A percentile compares a stretch with the other conserved stretches of the same genome.
These are phyloP conservation scores for Mycena metata DNA, from an alignment of 768 basidiomycete genomes.

Conservation along the genomic window DNA sequence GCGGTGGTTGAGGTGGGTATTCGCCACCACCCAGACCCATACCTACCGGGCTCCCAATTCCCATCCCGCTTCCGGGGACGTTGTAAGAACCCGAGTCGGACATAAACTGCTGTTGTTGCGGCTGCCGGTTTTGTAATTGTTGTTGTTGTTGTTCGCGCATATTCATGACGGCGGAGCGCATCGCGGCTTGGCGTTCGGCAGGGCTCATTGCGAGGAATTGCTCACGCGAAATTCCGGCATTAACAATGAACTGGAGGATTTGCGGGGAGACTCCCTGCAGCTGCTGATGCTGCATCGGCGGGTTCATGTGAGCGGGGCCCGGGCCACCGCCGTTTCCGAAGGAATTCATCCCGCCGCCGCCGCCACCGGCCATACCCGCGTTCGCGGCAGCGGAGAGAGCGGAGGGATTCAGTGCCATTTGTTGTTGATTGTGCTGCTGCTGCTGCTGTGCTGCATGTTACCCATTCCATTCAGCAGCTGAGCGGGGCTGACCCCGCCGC, in stretches of 20 bases:
- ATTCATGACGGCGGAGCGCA: constrained; percentile 11
- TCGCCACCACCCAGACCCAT: constrained; percentile 26
- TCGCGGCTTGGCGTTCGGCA: constrained; percentile 18
- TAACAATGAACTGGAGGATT: constrained; percentile 19
- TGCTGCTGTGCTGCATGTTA: constrained; percentile 36
- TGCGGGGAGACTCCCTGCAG: constrained; percentile 7
- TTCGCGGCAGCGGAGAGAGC: constrained; percentile 30
- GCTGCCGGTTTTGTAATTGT: constrained; percentile 22
- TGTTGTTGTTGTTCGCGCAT: constrained; percentile 23
- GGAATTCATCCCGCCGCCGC: constrained; percentile 18
- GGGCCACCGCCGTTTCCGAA: constrained; percentile 21
- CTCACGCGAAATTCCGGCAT: constrained; percentile 36
- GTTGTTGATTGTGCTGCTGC: constrained; percentile 26
- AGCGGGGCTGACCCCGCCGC: constrained; percentile 30
- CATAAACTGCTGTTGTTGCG: constrained; percentile 25
- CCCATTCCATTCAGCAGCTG: constrained; percentile 34
- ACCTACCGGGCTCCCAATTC: constrained; percentile 20
- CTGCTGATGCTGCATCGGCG: constrained; percentile 15
- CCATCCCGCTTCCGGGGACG: constrained; percentile 33
- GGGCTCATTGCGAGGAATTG: constrained; percentile 25
- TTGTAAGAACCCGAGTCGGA: constrained; percentile 23
- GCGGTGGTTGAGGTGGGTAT: constrained; percentile 17
- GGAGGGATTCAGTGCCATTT: constrained; percentile 29
- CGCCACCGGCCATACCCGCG: constrained; percentile 14
- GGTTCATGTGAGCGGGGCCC: constrained; percentile 7